These are phyloP conservation scores for Beauveria scarabaeidicola DNA, from an alignment of 2,329 filamentous ascomycete species.

Conservation along the genomic window DNA sequence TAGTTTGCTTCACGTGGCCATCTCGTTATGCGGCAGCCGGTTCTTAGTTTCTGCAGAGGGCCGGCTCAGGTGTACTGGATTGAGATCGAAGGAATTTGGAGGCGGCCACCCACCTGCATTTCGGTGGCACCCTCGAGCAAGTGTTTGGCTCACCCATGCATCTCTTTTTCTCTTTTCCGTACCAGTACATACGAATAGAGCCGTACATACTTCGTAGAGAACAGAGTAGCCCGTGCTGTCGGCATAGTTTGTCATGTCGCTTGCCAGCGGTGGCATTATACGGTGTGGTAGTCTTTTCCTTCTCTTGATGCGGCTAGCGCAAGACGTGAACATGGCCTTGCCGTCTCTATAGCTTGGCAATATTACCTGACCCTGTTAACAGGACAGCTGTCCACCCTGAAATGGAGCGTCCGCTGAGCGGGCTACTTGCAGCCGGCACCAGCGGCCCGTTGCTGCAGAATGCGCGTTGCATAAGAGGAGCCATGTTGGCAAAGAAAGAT, in stretches of 20 bases:
- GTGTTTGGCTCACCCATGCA: neutral
- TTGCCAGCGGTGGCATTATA: neutral
- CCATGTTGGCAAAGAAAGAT: neutral
- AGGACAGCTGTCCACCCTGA: neutral
- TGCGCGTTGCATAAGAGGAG: neutral
- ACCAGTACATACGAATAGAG: no score
- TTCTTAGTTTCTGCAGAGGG: neutral
- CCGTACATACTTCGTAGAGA: no score
- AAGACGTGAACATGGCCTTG: neutral
- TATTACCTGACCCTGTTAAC: neutral
- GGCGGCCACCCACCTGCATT: neutral
- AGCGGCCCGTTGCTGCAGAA: constrained; percentile 8
- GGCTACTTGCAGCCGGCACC: constrained; percentile 2
- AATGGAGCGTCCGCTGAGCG: neutral
- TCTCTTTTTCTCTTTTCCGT: neutral
- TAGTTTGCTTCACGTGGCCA: constrained; percentile 6
- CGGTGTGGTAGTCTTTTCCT: neutral
- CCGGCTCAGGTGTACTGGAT: neutral
- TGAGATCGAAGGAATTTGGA: neutral
- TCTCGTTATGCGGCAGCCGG: neutral
- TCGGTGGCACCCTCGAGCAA: neutral
- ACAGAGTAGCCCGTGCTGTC: no score
- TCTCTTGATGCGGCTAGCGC: neutral
- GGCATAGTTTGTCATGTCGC: neutral
- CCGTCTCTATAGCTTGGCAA: neutral